Evolutionary conservation across 495 filamentous ascomycete species (phyloP).

Genomic region (Lasiosphaeria hispida): DNA sequence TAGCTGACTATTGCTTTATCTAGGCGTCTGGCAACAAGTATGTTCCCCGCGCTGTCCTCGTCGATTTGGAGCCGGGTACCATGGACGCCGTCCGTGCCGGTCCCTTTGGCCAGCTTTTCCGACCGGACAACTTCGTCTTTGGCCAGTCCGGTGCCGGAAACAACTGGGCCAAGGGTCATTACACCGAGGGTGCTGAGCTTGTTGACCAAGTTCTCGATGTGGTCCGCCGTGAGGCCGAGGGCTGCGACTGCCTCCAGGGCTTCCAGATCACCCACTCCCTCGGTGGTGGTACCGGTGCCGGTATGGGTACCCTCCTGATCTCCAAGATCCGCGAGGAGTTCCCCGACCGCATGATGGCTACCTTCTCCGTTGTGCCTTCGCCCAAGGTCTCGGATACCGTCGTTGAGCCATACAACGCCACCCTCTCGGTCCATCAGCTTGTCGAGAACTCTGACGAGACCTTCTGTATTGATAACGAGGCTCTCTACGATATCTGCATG

Average conservation of each 20-base stretch:
- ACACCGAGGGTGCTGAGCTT: slow-evolving; percentile 99
- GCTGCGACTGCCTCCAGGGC: slow-evolving; percentile 98
- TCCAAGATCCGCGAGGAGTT: slow-evolving; percentile 99
- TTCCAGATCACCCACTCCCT: slow-evolving; percentile 99
- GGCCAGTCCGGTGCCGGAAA: slow-evolving; percentile 99
- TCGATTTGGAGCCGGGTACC: slow-evolving; percentile 97
- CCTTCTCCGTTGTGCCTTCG: slow-evolving; percentile 99
- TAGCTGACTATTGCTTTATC: background rate
- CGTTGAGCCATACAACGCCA: slow-evolving; percentile 99
- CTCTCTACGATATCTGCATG: slow-evolving; percentile 99
- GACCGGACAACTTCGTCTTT: slow-evolving; percentile 99
- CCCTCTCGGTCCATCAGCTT: slow-evolving; percentile 97
- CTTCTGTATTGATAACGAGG: slow-evolving; percentile 99
- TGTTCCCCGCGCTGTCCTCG: slow-evolving; percentile 97
- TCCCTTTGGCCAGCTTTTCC: slow-evolving; percentile 99
- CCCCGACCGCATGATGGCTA: slow-evolving; percentile 99
- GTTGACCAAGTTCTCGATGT: slow-evolving; percentile 98
- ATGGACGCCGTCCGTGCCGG: slow-evolving; percentile 99
- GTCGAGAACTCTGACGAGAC: slow-evolving; percentile 99
- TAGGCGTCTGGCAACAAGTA: slow-evolving; percentile 97
- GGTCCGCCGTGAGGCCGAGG: slow-evolving; percentile 97
- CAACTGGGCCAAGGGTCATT: slow-evolving; percentile 99
- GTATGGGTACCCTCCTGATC: slow-evolving; percentile 99
- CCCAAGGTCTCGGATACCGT: slow-evolving; percentile 99
- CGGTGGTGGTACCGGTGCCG: slow-evolving; percentile 99